Evolutionary conservation across 108 stramenopile genomes (phyloP), one percentile per base, ranked within the genome.

Genomic region (Cyclotella kingstonii): DNA sequence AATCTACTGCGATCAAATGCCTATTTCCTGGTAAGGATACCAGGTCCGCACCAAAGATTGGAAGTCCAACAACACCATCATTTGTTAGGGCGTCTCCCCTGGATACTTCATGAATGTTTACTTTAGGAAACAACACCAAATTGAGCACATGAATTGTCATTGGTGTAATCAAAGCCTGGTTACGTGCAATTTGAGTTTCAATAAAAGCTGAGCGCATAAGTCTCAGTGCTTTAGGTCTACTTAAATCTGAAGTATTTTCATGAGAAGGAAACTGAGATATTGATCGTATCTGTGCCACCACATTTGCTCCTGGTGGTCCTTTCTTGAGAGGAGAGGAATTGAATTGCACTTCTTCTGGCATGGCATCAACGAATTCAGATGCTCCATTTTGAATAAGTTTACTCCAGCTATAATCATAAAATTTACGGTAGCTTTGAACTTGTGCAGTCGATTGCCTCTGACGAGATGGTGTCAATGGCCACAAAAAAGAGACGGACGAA

Each of bases 31-130:
- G 90, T 39, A 91, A 69, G 14, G 77, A 78, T 8, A 91, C 90
- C n/a, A 91, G 63, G 69, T 91, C 90, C 1, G 80, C 81, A 10
- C 90, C 87, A 57, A 81, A 84, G 8, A 91, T 87, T 4, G 90
- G 90, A 9, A 86, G 56, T 14, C 64, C 70, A 1, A 63, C 5
- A 65, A n/a, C n/a, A n/a, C 43, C 42, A 17, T 18, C 68, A 21
- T 38, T 48, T 0, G 22, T 39, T 5, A 23, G 25, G 49, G 11
- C 23, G 10, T 56, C 35, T 1, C 36, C 19, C 1, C 29, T 3
- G 1, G 1, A 23, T 39, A 5, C 35, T 2, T 63, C 62, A 15
- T 45, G 61, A 9, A 82, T 72, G 19, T 67, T 15, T 0, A 66
- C 48, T 21, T 61, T 54, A 6, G 87, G 87, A 52, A 88, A 82